These are phyloP conservation scores for Nitzschia sp. DNA, from an alignment of 108 stramenopile genomes.

Conservation along the genomic window DNA sequence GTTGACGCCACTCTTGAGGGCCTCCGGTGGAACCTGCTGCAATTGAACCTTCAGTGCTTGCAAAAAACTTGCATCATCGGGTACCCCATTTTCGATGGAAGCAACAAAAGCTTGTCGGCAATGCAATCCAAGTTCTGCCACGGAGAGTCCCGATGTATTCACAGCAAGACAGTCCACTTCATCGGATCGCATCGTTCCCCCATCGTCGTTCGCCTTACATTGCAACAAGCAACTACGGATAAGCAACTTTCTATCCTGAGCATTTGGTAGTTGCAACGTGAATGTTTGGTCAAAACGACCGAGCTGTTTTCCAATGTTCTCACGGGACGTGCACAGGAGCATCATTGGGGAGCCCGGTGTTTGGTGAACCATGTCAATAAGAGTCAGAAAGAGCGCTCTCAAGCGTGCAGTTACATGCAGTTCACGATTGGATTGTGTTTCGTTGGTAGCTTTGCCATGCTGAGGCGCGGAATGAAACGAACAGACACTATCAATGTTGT, in stretches of 20 bases:
- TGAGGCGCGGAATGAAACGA: neutral
- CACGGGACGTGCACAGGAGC: conserved; percentile 57
- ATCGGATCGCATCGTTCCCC: conserved; percentile 12
- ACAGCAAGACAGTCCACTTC: conserved; percentile 38
- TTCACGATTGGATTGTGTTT: neutral
- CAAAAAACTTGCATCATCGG: conserved; percentile 25
- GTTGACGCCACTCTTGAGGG: conserved; percentile 54
- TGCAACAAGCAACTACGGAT: conserved; percentile 25
- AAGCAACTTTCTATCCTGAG: conserved; percentile 41
- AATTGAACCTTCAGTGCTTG: conserved; percentile 44
- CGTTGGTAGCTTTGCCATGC: neutral
- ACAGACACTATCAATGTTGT: conserved; percentile 65
- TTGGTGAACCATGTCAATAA: conserved; percentile 24
- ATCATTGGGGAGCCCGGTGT: conserved; percentile 28
- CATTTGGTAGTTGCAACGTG: conserved; percentile 38
- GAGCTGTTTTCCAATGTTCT: conserved; percentile 28
- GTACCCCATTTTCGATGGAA: neutral
- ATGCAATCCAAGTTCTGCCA: conserved; percentile 60
- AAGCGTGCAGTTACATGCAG: conserved; percentile 22
- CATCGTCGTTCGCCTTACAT: neutral
- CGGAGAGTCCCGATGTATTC: conserved; percentile 53
- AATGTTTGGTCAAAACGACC: conserved; percentile 61
- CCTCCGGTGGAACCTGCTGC: conserved; percentile 47
- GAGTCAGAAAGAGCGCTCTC: conserved; percentile 30
- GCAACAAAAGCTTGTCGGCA: conserved; percentile 55